These are phyloP conservation scores for Emmonsiellopsis sp. DNA, from an alignment of 2,329 filamentous ascomycete genomes.

Conservation along the genomic window DNA sequence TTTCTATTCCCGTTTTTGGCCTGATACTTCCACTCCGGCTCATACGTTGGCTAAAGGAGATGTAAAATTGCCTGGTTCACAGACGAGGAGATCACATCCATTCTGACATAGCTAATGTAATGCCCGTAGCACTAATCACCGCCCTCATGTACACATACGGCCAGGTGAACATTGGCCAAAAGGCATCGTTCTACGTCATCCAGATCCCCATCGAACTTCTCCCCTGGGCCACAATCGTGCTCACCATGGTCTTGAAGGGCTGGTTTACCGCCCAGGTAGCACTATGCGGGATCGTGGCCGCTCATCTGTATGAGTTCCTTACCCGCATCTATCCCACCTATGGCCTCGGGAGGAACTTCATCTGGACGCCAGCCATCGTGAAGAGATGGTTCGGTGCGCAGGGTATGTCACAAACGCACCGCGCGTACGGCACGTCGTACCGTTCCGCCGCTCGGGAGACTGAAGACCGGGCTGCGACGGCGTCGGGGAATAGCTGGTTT, in stretches of 20 bases:
- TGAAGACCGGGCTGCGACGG: slow-evolving; percentile 6
- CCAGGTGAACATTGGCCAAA: slow-evolving; percentile 72
- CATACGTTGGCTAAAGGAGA: too few relatives aligned
- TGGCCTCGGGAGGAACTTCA: slow-evolving; percentile 68
- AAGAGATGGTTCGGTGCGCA: slow-evolving; percentile 50
- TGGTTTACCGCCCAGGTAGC: slow-evolving; percentile 52
- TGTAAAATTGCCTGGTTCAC: too few relatives aligned
- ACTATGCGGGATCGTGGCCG: slow-evolving; percentile 70
- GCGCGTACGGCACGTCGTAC: slow-evolving; percentile 1
- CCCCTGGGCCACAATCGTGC: slow-evolving; percentile 68
- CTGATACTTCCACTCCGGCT: neutral
- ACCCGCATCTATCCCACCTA: slow-evolving; percentile 82
- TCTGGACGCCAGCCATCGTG: slow-evolving; percentile 66
- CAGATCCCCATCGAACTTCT: slow-evolving; percentile 73
- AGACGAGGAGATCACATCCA: too few relatives aligned
- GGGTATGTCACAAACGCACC: neutral
- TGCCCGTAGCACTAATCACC: slow-evolving; percentile 59
- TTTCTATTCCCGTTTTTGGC: slow-evolving; percentile 2
- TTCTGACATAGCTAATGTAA: slow-evolving; percentile 16
- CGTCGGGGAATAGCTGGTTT: slow-evolving; percentile 1
- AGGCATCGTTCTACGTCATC: slow-evolving; percentile 71
- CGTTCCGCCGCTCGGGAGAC: neutral
- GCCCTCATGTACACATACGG: slow-evolving; percentile 76
- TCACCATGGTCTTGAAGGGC: slow-evolving; percentile 62
- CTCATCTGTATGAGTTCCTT: slow-evolving; percentile 85